Evolutionary conservation across 495 filamentous ascomycete genomes (phyloP).

Genomic region (Xylaria bambusicola): DNA sequence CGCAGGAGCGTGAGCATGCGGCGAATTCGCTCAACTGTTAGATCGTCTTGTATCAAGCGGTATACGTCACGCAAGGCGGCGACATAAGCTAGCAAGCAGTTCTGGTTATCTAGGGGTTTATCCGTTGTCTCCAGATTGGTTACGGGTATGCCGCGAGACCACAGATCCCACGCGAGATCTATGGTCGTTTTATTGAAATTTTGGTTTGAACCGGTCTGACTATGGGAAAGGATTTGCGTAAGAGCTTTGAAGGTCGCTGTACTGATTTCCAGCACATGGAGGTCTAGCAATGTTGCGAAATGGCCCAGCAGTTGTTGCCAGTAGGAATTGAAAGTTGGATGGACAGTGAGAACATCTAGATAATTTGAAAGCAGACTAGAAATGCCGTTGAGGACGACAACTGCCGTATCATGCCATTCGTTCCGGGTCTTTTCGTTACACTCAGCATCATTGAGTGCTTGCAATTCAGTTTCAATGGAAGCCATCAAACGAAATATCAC

Average conservation of each 20-base stretch:
- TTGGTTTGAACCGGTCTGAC: conserved; percentile 45
- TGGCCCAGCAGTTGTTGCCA: conserved; percentile 71
- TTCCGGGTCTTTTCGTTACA: conserved; percentile 43
- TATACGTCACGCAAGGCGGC: conserved; percentile 77
- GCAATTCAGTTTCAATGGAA: conserved; percentile 53
- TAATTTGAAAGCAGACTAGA: conserved; percentile 69
- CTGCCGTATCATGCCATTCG: conserved; percentile 76
- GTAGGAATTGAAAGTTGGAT: conserved; percentile 59
- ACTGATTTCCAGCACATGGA: conserved; percentile 66
- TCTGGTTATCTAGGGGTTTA: conserved; percentile 65
- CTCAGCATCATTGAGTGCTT: conserved; percentile 24
- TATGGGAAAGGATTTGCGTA: conserved; percentile 63
- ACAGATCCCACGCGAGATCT: conserved; percentile 69
- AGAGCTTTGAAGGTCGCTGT: conserved; percentile 71
- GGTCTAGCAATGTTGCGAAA: conserved; percentile 60
- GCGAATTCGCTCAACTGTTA: conserved; percentile 62
- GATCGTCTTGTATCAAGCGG: conserved; percentile 66
- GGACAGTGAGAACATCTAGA: conserved; percentile 59
- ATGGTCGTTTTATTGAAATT: conserved; percentile 60
- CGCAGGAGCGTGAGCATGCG: conserved; percentile 64
- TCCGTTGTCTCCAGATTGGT: conserved; percentile 34
- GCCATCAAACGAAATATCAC: conserved; percentile 76
- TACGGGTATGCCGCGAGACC: conserved; percentile 64
- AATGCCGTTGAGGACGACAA: conserved; percentile 70
- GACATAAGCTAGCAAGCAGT: conserved; percentile 76